Conservation (phyloP, 1,139 yeast genomes). For the Suhomyces maxii region DNA sequence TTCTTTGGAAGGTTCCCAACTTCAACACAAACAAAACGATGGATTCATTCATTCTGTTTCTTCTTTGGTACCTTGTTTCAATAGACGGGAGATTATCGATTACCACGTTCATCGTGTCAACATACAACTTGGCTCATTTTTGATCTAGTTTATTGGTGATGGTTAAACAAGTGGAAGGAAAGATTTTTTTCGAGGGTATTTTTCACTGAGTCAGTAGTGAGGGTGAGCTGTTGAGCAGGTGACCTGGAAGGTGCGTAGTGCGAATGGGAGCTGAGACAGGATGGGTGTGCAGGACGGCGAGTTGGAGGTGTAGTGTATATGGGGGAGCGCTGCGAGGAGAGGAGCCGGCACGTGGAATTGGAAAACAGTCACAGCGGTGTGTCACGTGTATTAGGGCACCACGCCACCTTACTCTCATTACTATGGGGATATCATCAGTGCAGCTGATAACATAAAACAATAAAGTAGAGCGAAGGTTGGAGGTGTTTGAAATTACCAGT, state of each 20-base stretch:
- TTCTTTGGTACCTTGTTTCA: no score
- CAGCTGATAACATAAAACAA: no score
- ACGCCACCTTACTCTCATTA: neutral
- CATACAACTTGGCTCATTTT: constrained; percentile 39
- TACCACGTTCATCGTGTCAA: constrained; percentile 5
- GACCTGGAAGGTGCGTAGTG: constrained; percentile 1
- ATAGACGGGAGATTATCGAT: no score
- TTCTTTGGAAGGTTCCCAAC: no score
- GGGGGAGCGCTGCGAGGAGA: neutral
- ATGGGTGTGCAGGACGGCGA: constrained; percentile 8
- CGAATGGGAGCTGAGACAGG: neutral
- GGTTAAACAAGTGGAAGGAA: constrained; percentile 17
- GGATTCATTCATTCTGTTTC: no score
- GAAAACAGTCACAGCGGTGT: constrained; percentile 8
- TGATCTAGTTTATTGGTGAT: constrained; percentile 29
- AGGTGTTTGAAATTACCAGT: no score
- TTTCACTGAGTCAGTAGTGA: constrained; percentile 13
- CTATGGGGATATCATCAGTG: neutral
- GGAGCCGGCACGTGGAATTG: constrained; percentile 5
- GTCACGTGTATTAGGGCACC: neutral
- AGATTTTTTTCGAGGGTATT: constrained; percentile 19
- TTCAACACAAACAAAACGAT: no score
- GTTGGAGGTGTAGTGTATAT: constrained; percentile 1
- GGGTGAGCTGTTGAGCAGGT: constrained; percentile 6
- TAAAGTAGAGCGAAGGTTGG: no score